Conservation (phyloP, 1,139 yeast genomes). For the Lodderomyces oxycetoniae region DNA sequence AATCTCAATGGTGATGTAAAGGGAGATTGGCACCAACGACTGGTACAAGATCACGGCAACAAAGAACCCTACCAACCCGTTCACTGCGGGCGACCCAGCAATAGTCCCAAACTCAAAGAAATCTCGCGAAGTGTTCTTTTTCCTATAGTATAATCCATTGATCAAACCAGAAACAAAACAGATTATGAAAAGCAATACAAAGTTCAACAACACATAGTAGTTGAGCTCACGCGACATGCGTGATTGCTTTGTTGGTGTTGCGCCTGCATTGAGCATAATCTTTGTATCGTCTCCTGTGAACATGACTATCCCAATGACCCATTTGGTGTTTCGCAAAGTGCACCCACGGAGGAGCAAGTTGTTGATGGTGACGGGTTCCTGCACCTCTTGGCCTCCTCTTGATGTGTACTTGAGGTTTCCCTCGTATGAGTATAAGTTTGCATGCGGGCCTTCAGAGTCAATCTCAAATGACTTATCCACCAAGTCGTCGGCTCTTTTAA, state of each 20-base stretch:
- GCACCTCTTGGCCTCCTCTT: slow-evolving; percentile 17
- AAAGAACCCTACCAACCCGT: slow-evolving; percentile 48
- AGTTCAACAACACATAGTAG: slow-evolving; percentile 46
- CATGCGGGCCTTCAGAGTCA: slow-evolving; percentile 54
- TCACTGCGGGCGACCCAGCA: slow-evolving; percentile 47
- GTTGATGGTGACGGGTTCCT: slow-evolving; percentile 46
- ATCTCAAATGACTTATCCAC: slow-evolving; percentile 36
- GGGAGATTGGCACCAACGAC: slow-evolving; percentile 56
- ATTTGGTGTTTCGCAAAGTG: slow-evolving; percentile 49
- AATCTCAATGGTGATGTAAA: slow-evolving; percentile 56
- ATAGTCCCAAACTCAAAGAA: slow-evolving; percentile 48
- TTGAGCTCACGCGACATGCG: slow-evolving; percentile 49
- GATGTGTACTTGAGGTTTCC: slow-evolving; percentile 44
- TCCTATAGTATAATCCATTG: slow-evolving; percentile 46
- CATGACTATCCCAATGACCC: slow-evolving; percentile 50
- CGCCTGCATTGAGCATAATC: slow-evolving; percentile 54
- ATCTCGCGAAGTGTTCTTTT: slow-evolving; percentile 31
- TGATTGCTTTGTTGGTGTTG: slow-evolving; percentile 55
- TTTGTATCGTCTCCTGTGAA: slow-evolving; percentile 55
- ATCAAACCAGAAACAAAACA: slow-evolving; percentile 52
- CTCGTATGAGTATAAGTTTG: slow-evolving; percentile 50
- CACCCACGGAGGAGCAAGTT: slow-evolving; percentile 51
- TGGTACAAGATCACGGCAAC: slow-evolving; percentile 54
- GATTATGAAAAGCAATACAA: slow-evolving; percentile 40
- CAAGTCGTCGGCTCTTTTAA: slow-evolving; percentile 42